Percentiles rank a stretch among this genome's conserved stretches.
Evolutionary conservation across 148 eudicot genomes (phyloP).

Genomic region (Rhododendron simsii): DNA sequence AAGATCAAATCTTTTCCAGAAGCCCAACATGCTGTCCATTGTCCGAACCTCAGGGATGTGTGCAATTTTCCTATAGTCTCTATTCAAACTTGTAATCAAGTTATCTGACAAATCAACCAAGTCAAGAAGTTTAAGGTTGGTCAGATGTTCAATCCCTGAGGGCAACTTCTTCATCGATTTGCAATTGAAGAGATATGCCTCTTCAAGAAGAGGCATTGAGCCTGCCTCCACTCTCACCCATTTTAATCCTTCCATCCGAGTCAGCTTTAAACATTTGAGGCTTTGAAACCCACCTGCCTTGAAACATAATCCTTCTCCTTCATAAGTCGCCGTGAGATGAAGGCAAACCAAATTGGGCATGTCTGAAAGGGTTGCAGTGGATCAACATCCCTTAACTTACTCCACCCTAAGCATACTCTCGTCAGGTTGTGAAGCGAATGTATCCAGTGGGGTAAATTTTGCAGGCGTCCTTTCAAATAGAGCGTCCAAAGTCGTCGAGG

Average conservation of each 20-base stretch:
- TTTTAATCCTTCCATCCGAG: too few species aligned
- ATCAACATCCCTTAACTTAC: background rate
- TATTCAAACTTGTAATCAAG: background rate
- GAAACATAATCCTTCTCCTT: too few species aligned
- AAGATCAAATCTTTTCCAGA: background rate
- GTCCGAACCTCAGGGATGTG: accelerated
- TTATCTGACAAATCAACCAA: background rate
- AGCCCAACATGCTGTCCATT: accelerated
- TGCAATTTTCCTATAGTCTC: background rate
- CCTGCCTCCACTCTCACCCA: too few species aligned
- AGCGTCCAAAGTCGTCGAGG: too few species aligned
- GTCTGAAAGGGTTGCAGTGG: background rate
- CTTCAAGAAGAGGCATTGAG: too few species aligned
- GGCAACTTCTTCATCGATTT: background rate
- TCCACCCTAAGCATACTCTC: background rate
- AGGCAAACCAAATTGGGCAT: too few species aligned
- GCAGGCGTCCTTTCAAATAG: too few species aligned
- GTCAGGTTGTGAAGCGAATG: background rate
- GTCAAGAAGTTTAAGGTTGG: background rate
- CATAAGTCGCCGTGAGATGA: too few species aligned
- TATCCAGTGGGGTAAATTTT: too few species aligned
- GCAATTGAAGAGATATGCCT: too few species aligned
- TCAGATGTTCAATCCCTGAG: slow-evolving; percentile 8
- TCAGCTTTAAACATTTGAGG: too few species aligned
- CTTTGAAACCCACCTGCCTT: too few species aligned